Evolutionary conservation across 2,329 filamentous ascomycete genomes (phyloP).

Genomic region (Clarireedia hainanense): DNA sequence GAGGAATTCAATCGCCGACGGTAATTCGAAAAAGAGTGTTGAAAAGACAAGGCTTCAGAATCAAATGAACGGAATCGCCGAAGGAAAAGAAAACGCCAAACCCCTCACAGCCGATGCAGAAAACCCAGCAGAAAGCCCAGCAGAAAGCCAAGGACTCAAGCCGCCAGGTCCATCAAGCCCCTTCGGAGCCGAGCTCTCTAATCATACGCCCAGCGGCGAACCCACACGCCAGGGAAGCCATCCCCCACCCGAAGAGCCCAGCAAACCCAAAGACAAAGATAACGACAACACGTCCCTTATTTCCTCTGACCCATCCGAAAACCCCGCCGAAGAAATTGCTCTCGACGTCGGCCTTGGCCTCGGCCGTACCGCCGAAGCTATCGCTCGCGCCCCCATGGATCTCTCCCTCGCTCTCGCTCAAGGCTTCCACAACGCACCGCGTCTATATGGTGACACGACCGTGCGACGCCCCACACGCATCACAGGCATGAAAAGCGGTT

Average conservation of each 20-base stretch:
- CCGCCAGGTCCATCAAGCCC: not conserved
- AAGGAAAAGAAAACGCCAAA: not conserved
- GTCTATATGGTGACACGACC: conserved; percentile 62
- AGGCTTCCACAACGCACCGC: conserved; percentile 63
- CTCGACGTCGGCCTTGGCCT: conserved; percentile 23
- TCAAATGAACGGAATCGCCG: not conserved
- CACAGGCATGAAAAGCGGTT: conserved; percentile 51
- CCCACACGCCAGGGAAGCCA: conserved; percentile 7
- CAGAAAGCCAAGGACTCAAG: not conserved
- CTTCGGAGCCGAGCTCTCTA: not conserved
- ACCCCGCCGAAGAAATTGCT: conserved; percentile 20
- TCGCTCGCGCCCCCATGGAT: conserved; percentile 46
- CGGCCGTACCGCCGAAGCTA: conserved; percentile 22
- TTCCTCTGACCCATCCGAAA: conserved; percentile 19
- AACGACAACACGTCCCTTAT: conserved; percentile 9
- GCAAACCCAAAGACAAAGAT: not conserved
- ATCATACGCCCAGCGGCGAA: conserved; percentile 12
- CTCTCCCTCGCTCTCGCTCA: conserved; percentile 49
- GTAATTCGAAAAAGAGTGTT: not conserved
- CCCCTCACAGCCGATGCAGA: not conserved
- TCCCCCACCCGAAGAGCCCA: not conserved
- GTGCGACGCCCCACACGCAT: conserved; percentile 56
- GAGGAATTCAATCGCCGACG: conserved; percentile 6
- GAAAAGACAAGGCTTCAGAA: not conserved
- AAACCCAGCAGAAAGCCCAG: not conserved